These are phyloP conservation scores for Babesia caballi DNA, from an alignment of 169 alveolate genomes.

Conservation along the genomic window DNA sequence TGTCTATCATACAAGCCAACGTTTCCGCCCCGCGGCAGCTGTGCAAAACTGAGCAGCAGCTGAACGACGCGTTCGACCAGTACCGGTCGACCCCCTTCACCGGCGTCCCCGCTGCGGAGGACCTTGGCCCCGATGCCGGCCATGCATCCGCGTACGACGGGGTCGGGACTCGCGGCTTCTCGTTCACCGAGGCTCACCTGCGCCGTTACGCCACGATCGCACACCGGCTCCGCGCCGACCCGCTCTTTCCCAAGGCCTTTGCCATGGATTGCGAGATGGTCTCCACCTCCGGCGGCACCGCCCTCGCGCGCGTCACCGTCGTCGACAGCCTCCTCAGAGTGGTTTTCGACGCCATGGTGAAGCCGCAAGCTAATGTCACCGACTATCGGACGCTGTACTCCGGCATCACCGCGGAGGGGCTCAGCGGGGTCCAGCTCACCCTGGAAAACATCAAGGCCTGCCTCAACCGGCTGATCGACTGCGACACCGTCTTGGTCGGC, in stretches of 20 bases:
- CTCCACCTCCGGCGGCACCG: conserved; percentile 40
- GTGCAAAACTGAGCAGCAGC: background rate
- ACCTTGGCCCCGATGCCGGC: too few relatives aligned
- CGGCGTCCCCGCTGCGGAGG: background rate
- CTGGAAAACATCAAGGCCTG: conserved; percentile 52
- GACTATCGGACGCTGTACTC: conserved; percentile 67
- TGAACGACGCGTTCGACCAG: background rate
- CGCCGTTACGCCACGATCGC: conserved; percentile 2
- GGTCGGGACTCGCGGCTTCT: background rate
- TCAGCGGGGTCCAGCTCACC: conserved; percentile 44
- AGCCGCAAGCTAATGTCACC: conserved; percentile 48
- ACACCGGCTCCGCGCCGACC: conserved; percentile 4
- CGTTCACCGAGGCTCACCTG: background rate
- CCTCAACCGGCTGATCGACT: conserved; percentile 44
- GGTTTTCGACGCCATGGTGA: conserved; percentile 60
- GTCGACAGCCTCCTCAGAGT: conserved; percentile 63
- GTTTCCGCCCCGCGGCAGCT: background rate
- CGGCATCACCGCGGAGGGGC: conserved; percentile 61
- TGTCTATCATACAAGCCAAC: background rate
- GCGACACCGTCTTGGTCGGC: conserved; percentile 58
- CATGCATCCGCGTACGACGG: background rate
- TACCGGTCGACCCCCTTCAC: background rate
- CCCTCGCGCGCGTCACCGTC: conserved; percentile 59
- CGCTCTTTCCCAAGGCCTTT: conserved; percentile 39
- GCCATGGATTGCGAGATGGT: conserved; percentile 73